Conservation (phyloP, 1,284 basidiomycete genomes). For the Gomphus sp. region DNA sequence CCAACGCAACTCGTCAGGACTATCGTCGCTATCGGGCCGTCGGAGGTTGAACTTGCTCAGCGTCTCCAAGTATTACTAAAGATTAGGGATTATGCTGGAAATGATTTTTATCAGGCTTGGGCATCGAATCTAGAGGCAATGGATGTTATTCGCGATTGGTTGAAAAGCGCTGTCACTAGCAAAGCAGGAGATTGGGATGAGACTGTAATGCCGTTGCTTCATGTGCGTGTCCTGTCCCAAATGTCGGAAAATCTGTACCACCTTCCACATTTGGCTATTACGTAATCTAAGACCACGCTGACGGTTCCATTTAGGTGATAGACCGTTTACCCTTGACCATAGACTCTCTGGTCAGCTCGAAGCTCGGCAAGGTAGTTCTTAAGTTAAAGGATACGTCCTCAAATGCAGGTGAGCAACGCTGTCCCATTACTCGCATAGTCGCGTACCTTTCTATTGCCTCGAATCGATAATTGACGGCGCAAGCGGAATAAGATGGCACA, state of each 20-base stretch:
- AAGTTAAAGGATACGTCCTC: conserved; percentile 62
- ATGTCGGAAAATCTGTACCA: neutral
- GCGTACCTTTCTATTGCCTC: neutral
- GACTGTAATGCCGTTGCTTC: conserved; percentile 73
- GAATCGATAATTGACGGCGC: neutral
- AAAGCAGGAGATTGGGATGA: conserved; percentile 48
- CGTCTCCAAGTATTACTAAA: conserved; percentile 64
- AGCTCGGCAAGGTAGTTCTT: conserved; percentile 67
- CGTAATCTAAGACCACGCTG: neutral
- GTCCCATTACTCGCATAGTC: neutral
- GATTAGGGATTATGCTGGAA: conserved; percentile 72
- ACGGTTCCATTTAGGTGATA: conserved; percentile 45
- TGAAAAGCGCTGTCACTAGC: conserved; percentile 52
- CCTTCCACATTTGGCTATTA: neutral
- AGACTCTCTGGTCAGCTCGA: conserved; percentile 55
- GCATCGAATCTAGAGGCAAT: conserved; percentile 61
- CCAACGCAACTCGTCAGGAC: conserved; percentile 7
- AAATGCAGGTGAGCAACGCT: conserved; percentile 49
- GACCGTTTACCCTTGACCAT: conserved; percentile 69
- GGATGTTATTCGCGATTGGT: conserved; percentile 69
- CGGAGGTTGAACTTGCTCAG: conserved; percentile 49
- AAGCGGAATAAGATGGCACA: conserved; percentile 1
- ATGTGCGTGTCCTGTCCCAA: conserved; percentile 42
- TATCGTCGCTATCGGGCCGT: conserved; percentile 28
- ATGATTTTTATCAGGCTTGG: conserved; percentile 79